Percentiles rank a stretch among this genome's conserved stretches.
Conservation (phyloP, 2,329 filamentous ascomycete genomes). For the Aphanocladium album region DNA sequence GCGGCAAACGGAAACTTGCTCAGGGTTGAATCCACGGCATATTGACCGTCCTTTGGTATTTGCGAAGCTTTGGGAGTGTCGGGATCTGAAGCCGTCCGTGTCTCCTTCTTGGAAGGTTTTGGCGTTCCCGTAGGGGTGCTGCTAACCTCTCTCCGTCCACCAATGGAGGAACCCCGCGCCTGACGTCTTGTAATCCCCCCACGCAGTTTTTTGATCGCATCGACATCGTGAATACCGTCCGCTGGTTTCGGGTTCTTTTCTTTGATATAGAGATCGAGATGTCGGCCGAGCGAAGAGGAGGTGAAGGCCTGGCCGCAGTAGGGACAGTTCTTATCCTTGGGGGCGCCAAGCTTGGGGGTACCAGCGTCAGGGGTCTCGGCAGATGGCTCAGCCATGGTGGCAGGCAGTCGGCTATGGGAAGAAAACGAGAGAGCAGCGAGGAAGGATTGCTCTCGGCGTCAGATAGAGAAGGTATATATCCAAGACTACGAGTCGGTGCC, state of each 20-base stretch:
- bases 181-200: conserved; percentile 84
- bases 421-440: not conserved
- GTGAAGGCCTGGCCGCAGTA: conserved; percentile 90
- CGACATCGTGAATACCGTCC: conserved; percentile 86
- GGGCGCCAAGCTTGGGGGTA: conserved; percentile 39
- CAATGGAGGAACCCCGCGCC: conserved; percentile 61
- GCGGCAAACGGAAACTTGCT: conserved; percentile 54
- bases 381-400: conserved; percentile 30
- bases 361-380: conserved; percentile 31
- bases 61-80: conserved; percentile 33
- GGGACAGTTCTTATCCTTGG: conserved; percentile 83
- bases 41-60: conserved; percentile 38
- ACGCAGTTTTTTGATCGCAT: conserved; percentile 78
- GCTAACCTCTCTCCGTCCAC: conserved; percentile 47
- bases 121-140: conserved; percentile 55
- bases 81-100: conserved; percentile 34
- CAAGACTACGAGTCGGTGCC: conserved; percentile 9
- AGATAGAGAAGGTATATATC: not conserved
- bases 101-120: conserved; percentile 35
- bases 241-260: conserved; percentile 84
- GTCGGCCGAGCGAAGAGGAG: conserved; percentile 85
- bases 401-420: conserved; percentile 11
- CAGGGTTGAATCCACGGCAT: conserved; percentile 41
- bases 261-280: conserved; percentile 91
- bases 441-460: not conserved